phyloP scores from a whole-genome alignment of 1,139 yeast species.

The Scheffersomyces cryptocercus region DNA sequence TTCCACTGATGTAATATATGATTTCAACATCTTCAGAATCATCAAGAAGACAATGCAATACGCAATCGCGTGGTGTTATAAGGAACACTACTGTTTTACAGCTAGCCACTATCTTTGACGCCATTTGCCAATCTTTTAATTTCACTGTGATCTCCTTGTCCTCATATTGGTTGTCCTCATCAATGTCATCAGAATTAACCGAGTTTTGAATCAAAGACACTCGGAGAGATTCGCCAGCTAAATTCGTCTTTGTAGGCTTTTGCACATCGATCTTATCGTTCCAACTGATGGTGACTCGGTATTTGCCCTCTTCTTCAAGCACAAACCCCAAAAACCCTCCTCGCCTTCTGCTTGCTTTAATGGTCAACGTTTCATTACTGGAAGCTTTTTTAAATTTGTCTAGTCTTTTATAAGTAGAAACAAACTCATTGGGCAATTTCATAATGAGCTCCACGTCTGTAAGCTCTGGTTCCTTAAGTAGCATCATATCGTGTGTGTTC shows the following conservation, averaged over 20 bases:
- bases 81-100: conserved; percentile 55
- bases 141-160: conserved; percentile 44
- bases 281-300: conserved; percentile 58
- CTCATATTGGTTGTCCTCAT: conserved; percentile 23
- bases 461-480: conserved; percentile 50
- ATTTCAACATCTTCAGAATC: conserved; percentile 58
- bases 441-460: conserved; percentile 49
- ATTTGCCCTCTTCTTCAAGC: conserved; percentile 54
- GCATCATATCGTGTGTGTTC: conserved; percentile 41
- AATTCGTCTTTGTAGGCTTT: conserved; percentile 21
- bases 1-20: conserved; percentile 50
- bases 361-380: conserved; percentile 31
- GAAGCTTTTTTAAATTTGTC: conserved; percentile 52
- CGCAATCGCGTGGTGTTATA: conserved; percentile 51
- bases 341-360: conserved; percentile 32
- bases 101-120: conserved; percentile 52
- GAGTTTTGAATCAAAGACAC: conserved; percentile 11
- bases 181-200: conserved; percentile 5
- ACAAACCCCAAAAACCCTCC: conserved; percentile 50
- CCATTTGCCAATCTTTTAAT: conserved; percentile 59
- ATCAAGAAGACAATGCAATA: conserved; percentile 57
- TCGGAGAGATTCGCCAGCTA: conserved; percentile 24
- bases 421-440: conserved; percentile 50
- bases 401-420: conserved; percentile 50
- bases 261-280: conserved; percentile 46